Evolutionary conservation across 768 basidiomycete genomes (phyloP), one percentile per base, ranked within the genome.

Genomic region (Kwoniella europaea): DNA sequence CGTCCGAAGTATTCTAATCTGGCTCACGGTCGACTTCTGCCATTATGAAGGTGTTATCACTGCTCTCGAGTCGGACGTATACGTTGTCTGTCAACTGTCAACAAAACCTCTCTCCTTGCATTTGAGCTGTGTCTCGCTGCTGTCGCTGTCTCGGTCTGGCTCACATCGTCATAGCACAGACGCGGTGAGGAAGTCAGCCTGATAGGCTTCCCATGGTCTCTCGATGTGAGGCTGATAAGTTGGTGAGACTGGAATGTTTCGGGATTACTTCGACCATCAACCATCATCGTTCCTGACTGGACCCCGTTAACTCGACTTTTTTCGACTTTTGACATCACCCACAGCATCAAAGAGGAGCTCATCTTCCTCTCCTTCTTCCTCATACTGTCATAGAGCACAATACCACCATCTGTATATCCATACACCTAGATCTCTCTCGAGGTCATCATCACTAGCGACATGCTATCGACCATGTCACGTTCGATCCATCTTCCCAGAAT

Each of bases 1-100:
- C n/a, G n/a, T n/a, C n/a, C n/a, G n/a, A n/a, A n/a, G n/a, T n/a
- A n/a, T n/a, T n/a, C n/a, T n/a, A n/a, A n/a, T n/a, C n/a, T n/a
- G n/a, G n/a, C n/a, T n/a, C n/a, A 75, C 74, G 67, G 41, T 73
- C 72, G 57, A 41, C 46, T 54, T 73, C 72, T 62, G 72, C 72
- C 72, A 73, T 73, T 10, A n/a, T 67, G 66, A n/a, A n/a, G n/a
- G n/a, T n/a, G n/a, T n/a, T n/a, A n/a, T n/a, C n/a, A n/a, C n/a
- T n/a, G n/a, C n/a, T n/a, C n/a, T n/a, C n/a, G n/a, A n/a, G n/a
- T n/a, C n/a, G n/a, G n/a, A n/a, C n/a, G n/a, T n/a, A n/a, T n/a
- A n/a, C n/a, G n/a, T n/a, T n/a, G n/a, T n/a, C n/a, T n/a, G n/a
- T n/a, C n/a, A n/a, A n/a, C n/a, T n/a, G n/a, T n/a, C n/a, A n/a